Conservation (phyloP, 129 eudicot genomes). For the Flaveria brownii region DNA sequence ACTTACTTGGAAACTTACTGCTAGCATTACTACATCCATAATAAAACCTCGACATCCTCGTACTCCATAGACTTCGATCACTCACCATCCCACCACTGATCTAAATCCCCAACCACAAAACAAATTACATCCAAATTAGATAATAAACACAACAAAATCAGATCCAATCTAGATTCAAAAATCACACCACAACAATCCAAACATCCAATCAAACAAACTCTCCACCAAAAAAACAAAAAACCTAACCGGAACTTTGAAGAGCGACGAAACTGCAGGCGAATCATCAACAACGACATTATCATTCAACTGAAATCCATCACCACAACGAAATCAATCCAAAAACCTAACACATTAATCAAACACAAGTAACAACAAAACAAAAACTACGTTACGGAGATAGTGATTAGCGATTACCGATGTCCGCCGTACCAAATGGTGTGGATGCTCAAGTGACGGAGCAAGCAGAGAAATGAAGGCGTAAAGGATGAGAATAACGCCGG, state of each 20-base stretch:
- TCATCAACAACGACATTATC: slow-evolving; percentile 26
- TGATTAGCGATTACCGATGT: slow-evolving; percentile 38
- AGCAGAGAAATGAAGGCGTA: slow-evolving; percentile 57
- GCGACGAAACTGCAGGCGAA: slow-evolving; percentile 29
- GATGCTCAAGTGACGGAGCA: slow-evolving; percentile 70
- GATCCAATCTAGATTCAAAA: slow-evolving; percentile 48
- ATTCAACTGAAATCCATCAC: slow-evolving; percentile 21
- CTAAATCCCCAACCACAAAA: slow-evolving; percentile 55
- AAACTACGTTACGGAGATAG: not conserved
- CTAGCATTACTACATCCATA: slow-evolving; percentile 86
- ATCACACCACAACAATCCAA: not conserved
- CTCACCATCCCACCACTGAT: slow-evolving; percentile 45
- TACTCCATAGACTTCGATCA: slow-evolving; percentile 67
- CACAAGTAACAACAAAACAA: slow-evolving; percentile 4
- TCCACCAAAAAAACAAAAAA: not conserved
- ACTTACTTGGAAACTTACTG: slow-evolving; percentile 72
- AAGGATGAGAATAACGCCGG: slow-evolving; percentile 53
- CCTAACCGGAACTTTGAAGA: slow-evolving; percentile 73
- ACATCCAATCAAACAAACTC: not conserved
- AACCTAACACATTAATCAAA: slow-evolving; percentile 8
- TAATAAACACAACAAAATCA: slow-evolving; percentile 14
- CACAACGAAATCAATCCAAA: not conserved
- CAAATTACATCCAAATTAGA: slow-evolving; percentile 28
- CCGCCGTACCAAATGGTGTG: slow-evolving; percentile 30
- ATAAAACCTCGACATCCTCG: slow-evolving; percentile 56